These are phyloP conservation scores for Verbena officinalis DNA, from an alignment of 257 asterid genomes.

Conservation along the genomic window DNA sequence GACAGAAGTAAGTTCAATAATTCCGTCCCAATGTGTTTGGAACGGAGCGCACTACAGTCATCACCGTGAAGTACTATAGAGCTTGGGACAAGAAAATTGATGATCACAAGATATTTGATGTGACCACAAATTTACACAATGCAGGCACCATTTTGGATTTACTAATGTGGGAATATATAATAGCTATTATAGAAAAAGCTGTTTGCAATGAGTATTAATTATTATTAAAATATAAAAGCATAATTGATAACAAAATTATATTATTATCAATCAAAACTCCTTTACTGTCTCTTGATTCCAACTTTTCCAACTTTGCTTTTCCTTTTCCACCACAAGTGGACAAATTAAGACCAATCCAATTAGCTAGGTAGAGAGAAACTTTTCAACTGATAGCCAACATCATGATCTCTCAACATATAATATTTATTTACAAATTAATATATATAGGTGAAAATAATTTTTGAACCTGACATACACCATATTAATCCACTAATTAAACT, in stretches of 20 bases:
- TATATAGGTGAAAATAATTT: too few species aligned
- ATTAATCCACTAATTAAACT: too few species aligned
- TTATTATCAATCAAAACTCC: slow-evolving; percentile 4
- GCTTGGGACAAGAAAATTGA: neutral
- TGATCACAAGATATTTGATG: slow-evolving; percentile 19
- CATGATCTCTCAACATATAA: too few species aligned
- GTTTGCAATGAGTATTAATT: too few species aligned
- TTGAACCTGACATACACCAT: too few species aligned
- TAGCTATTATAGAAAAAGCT: too few species aligned
- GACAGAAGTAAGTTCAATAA: slow-evolving; percentile 32
- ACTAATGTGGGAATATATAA: too few species aligned
- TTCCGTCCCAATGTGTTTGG: slow-evolving; percentile 44
- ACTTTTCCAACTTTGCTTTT: neutral
- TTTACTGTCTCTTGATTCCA: slow-evolving; percentile 20
- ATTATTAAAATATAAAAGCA: too few species aligned
- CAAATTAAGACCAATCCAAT: slow-evolving; percentile 1
- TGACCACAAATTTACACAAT: neutral
- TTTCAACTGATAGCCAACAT: neutral
- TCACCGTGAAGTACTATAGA: neutral
- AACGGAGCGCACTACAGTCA: slow-evolving; percentile 22
- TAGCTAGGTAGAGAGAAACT: neutral
- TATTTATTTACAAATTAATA: too few species aligned
- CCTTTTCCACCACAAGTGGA: slow-evolving; percentile 23
- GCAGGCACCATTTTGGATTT: neutral
- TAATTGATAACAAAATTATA: neutral